Base-by-base conservation (phyloP, 2,329 filamentous ascomycete genomes). In the Monosporascus sp. region DNA sequence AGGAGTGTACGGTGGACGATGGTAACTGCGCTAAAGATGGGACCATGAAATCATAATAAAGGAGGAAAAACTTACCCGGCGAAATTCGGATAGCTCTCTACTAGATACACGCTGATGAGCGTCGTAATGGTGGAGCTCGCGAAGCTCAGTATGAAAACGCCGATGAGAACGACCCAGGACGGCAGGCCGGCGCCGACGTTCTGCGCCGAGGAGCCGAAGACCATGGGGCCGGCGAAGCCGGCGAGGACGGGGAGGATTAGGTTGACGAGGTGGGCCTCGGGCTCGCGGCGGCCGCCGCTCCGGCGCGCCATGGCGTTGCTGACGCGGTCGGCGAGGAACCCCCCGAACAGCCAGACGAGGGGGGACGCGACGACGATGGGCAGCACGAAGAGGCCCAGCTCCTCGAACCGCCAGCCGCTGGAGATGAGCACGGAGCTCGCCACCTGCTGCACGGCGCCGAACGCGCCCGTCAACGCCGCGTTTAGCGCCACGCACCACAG, bases 401-500 rank as follows among this genome's bases (percentile, higher is more conserved):
- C 51, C 49, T 61, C 48, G 40, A 57, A 60, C 22, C 49, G 52
- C 16, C 43, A 45, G 24, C 43, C 43, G 43, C 43, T 26, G 11
- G 61, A 61, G n/a, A 64, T 61, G 41, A 66, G 58, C 8, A 57
- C 61, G 24, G 61, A 64, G 6, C 56, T 59, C 43, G 52, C 50
- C 48, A 61, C 64, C 59, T 66, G 66, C 48, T 59, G 55, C 19
- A 62, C 58, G 7, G 67, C 61, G 38, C 52, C 64, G 41, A 64
- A 63, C 49, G 63, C 64, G 43, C 58, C 62, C 22, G 64, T 60
- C 52, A 71, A 61, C 31, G 61, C 58, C 38, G 61, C 63, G 52
- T 69, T 69, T 27, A 65, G 54, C 9, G 67, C 49, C 4, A 69
- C 62, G 8, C 60, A 60, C 65, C 69, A 73, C 7, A 70, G 34